These are phyloP conservation scores for Coccomyxa sp. DNA, from an alignment of 139 green algal genomes.

Conservation along the genomic window DNA sequence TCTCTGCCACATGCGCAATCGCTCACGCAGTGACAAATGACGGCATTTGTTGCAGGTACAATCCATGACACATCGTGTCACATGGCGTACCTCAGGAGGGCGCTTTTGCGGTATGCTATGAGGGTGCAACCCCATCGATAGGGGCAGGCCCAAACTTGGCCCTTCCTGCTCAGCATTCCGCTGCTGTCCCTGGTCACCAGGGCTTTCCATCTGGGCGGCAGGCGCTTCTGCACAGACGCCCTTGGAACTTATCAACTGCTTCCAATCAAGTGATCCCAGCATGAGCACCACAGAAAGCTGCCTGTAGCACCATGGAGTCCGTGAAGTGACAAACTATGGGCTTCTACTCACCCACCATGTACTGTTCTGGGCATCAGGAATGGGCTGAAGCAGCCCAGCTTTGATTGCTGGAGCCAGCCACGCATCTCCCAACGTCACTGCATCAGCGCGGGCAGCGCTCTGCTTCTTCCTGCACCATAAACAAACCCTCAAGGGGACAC, in stretches of 20 bases:
- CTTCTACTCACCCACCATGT: constrained; percentile 49
- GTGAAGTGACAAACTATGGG: not conserved
- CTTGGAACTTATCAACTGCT: not conserved
- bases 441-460: constrained; percentile 50
- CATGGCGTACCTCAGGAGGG: constrained; percentile 24
- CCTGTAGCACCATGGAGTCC: not conserved
- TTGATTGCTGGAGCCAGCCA: constrained; percentile 69
- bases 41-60: too few relatives aligned
- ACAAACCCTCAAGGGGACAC: too few relatives aligned
- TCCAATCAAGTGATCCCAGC: not conserved
- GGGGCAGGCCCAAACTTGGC: constrained; percentile 65
- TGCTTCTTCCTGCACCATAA: constrained; percentile 33
- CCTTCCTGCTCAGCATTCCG: constrained; percentile 22
- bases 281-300: not conserved
- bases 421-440: constrained; percentile 71
- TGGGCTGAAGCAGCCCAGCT: constrained; percentile 60
- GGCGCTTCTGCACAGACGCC: constrained; percentile 12
- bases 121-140: constrained; percentile 77
- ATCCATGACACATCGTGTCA: too few relatives aligned
- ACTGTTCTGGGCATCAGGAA: constrained; percentile 43
- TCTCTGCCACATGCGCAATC: not conserved
- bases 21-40: too few relatives aligned
- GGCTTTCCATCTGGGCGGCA: constrained; percentile 52
- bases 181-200: constrained; percentile 47
- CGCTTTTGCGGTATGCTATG: constrained; percentile 58